phyloP scores from a whole-genome alignment of 73 alveolate species.

The Diophrys sp. region DNA sequence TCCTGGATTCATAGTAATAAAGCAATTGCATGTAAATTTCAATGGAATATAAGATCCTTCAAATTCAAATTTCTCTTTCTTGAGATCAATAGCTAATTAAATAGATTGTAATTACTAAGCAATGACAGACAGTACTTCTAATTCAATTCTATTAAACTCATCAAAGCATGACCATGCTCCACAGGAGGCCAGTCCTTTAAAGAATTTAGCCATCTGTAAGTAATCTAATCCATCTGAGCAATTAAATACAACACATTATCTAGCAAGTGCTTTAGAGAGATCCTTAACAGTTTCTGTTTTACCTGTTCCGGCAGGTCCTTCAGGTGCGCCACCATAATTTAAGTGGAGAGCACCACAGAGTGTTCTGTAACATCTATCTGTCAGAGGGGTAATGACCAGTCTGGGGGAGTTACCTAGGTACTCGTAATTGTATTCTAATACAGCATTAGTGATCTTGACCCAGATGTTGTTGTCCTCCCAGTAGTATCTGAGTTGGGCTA shows the following conservation, averaged over 20 bases:
- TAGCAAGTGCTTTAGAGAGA: constrained; percentile 81
- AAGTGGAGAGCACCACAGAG: constrained; percentile 93
- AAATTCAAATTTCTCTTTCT: constrained; percentile 82
- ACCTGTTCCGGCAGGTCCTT: too few relatives aligned
- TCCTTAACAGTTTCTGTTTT: constrained; percentile 87
- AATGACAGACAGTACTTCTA: too few relatives aligned
- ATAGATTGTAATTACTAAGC: too few relatives aligned
- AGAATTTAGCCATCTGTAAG: constrained; percentile 85
- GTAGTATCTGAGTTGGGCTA: constrained; percentile 92
- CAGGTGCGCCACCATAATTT: too few relatives aligned
- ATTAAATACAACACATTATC: constrained; percentile 85
- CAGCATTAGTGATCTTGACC: constrained; percentile 91
- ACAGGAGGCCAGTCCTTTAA: constrained; percentile 88
- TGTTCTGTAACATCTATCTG: constrained; percentile 97
- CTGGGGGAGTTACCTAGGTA: constrained; percentile 92
- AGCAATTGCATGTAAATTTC: constrained; percentile 91
- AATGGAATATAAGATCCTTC: constrained; percentile 89
- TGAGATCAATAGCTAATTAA: constrained; percentile 88
- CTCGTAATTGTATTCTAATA: constrained; percentile 86
- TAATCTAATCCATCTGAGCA: constrained; percentile 85
- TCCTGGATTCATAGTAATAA: too few relatives aligned
- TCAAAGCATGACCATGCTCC: too few relatives aligned
- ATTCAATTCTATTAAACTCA: too few relatives aligned
- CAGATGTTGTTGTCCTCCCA: constrained; percentile 92
- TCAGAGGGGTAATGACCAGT: too few relatives aligned